A percentile compares a stretch with the other conserved stretches of the same genome.
These are phyloP conservation scores for Rhinocladiella mackenziei DNA, from an alignment of 2,329 filamentous ascomycete species.

Conservation along the genomic window DNA sequence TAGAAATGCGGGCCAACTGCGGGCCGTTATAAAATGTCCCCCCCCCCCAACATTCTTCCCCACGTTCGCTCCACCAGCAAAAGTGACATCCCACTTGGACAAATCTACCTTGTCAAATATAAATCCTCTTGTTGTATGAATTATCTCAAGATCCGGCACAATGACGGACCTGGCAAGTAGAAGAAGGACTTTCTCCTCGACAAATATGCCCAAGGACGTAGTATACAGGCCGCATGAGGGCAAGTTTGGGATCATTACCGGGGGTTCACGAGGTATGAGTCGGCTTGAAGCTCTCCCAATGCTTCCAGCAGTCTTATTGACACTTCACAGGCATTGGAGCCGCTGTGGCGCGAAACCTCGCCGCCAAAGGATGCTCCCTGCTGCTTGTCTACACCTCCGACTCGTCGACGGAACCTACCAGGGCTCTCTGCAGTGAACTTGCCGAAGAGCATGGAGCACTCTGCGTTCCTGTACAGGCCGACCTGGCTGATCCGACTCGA, in stretches of 20 bases:
- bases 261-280: slow-evolving; percentile 66
- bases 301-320: slow-evolving; percentile 1
- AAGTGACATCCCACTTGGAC: slow-evolving; percentile 2
- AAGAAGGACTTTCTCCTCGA: slow-evolving; percentile 21
- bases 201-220: slow-evolving; percentile 18
- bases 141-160: neutral
- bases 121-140: neutral
- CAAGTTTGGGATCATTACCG: slow-evolving; percentile 75
- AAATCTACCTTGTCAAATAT: neutral
- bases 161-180: slow-evolving; percentile 2
- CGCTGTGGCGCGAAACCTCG: slow-evolving; percentile 65
- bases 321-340: slow-evolving; percentile 65
- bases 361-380: slow-evolving; percentile 65
- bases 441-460: slow-evolving; percentile 55
- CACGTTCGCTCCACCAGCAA: slow-evolving; percentile 10
- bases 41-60: slow-evolving; percentile 11
- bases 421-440: slow-evolving; percentile 56
- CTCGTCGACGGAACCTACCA: slow-evolving; percentile 52
- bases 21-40: slow-evolving; percentile 7
- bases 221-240: slow-evolving; percentile 55
- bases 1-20: slow-evolving; percentile 4
- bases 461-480: slow-evolving; percentile 61
- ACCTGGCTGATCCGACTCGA: slow-evolving; percentile 61
- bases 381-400: slow-evolving; percentile 69
- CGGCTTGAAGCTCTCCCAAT: neutral